Evolutionary conservation across 2,329 filamentous ascomycete genomes (phyloP).

Genomic region (Pseudogymnoascus sp.): DNA sequence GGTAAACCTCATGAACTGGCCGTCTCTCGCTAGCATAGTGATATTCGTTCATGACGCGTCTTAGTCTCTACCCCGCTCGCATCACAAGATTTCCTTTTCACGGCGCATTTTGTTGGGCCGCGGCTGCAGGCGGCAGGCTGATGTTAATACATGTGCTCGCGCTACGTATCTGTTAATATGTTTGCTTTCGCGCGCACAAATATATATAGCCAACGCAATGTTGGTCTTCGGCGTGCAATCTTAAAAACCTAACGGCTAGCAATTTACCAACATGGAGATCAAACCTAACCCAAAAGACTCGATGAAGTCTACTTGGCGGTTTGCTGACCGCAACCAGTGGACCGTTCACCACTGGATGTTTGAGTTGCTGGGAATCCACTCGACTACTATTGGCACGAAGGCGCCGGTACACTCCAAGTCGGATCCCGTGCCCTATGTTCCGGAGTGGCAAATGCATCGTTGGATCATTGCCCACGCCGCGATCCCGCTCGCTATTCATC

Average conservation of each 20-base stretch:
- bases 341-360: slow-evolving; percentile 8
- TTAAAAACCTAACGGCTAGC: neutral
- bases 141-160: neutral
- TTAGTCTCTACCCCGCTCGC: neutral
- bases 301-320: slow-evolving; percentile 17
- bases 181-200: neutral
- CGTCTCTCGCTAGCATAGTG: neutral
- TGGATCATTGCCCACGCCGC: slow-evolving; percentile 30
- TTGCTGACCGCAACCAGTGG: slow-evolving; percentile 9
- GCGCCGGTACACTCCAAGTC: slow-evolving; percentile 29
- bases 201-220: neutral
- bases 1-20: neutral
- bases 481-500: slow-evolving; percentile 24
- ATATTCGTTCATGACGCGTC: neutral
- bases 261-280: neutral
- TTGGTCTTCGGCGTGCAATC: neutral
- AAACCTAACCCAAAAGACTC: slow-evolving; percentile 14
- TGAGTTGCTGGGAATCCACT: slow-evolving; percentile 13
- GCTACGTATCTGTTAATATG: neutral
- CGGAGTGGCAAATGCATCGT: slow-evolving; percentile 24
- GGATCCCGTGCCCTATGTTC: slow-evolving; percentile 28
- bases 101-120: neutral
- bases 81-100: neutral
- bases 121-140: neutral
- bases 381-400: slow-evolving; percentile 14